Percentiles rank a stretch among this genome's conserved stretches.
Evolutionary conservation across 1,139 yeast genomes (phyloP).

Genomic region (Pneumocystis carinii): DNA sequence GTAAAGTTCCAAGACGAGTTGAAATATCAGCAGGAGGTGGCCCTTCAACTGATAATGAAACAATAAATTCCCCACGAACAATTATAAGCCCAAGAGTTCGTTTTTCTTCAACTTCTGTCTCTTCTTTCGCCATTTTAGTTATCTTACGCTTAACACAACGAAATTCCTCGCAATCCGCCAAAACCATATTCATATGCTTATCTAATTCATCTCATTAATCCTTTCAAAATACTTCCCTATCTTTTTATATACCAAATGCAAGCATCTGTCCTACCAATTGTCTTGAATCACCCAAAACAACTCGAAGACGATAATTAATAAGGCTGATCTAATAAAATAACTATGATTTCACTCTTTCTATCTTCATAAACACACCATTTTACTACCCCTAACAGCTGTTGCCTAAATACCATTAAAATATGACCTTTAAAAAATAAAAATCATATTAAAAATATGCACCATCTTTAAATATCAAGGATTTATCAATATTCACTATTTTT

Average conservation of each 20-base stretch:
- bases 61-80: conserved; percentile 75
- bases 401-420: conserved; percentile 20
- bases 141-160: conserved; percentile 24
- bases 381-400: neutral
- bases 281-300: conserved; percentile 60
- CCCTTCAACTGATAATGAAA: conserved; percentile 70
- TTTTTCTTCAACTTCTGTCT: conserved; percentile 35
- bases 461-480: neutral
- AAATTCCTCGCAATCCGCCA: conserved; percentile 73
- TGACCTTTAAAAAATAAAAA: conserved; percentile 16
- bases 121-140: conserved; percentile 7
- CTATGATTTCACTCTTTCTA: neutral
- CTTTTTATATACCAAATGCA: conserved; percentile 50
- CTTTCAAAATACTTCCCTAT: neutral
- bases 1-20: conserved; percentile 29
- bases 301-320: conserved; percentile 56
- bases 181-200: conserved; percentile 63
- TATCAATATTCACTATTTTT: neutral
- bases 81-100: conserved; percentile 68
- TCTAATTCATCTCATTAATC: neutral
- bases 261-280: conserved; percentile 64
- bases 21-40: conserved; percentile 46
- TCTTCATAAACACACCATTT: neutral
- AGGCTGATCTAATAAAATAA: conserved; percentile 18
- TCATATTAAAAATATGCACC: conserved; percentile 5